Conservation (phyloP, 2,329 filamentous ascomycete species). For the Talaromyces sp. region DNA sequence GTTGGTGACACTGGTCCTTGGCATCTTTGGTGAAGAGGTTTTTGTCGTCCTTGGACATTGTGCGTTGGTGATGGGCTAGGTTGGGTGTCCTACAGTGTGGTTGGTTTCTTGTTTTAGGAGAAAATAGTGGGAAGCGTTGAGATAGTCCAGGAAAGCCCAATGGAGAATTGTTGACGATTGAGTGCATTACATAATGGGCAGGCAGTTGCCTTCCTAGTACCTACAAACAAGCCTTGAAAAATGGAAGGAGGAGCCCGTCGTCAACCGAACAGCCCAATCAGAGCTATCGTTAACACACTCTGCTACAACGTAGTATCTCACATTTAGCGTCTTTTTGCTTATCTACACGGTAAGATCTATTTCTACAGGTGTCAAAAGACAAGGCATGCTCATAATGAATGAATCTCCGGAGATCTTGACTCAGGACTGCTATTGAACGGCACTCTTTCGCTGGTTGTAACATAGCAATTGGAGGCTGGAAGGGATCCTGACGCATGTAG, state of each 20-base stretch:
- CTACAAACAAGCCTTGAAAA: background rate
- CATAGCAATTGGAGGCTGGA: background rate
- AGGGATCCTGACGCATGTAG: background rate
- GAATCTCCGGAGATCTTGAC: too few relatives aligned
- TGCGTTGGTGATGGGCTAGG: background rate
- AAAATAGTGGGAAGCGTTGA: background rate
- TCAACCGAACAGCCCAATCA: background rate
- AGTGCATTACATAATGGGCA: background rate
- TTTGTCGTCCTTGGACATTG: background rate
- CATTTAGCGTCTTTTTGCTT: too few relatives aligned
- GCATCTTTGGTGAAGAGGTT: background rate
- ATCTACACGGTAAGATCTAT: too few relatives aligned
- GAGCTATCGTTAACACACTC: background rate
- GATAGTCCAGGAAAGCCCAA: background rate
- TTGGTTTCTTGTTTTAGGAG: background rate
- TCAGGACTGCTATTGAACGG: too few relatives aligned
- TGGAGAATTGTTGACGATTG: background rate
- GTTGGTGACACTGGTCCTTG: background rate
- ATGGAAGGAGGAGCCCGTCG: background rate
- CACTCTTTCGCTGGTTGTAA: too few relatives aligned
- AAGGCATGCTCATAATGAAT: too few relatives aligned
- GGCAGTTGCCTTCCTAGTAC: too few relatives aligned
- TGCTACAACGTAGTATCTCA: too few relatives aligned
- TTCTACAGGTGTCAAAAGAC: too few relatives aligned
- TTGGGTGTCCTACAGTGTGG: background rate